These are phyloP conservation scores for Pseudogymnoascus sp. DNA, from an alignment of 2,329 filamentous ascomycete genomes.

Conservation along the genomic window DNA sequence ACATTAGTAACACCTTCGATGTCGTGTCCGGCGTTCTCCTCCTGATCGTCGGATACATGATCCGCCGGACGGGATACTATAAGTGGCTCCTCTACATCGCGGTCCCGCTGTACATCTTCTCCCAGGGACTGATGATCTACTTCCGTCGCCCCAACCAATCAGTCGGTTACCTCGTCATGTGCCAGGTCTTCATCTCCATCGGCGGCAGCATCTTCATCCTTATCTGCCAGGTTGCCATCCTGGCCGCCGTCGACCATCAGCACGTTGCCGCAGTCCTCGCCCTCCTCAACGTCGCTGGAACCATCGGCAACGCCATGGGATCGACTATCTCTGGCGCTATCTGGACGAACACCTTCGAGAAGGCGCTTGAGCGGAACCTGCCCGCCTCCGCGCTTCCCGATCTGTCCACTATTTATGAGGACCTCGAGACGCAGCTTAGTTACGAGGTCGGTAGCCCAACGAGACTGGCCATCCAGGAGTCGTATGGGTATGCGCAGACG, in stretches of 20 bases:
- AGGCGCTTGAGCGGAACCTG: constrained; percentile 43
- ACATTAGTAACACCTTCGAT: constrained; percentile 36
- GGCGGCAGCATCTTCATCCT: constrained; percentile 51
- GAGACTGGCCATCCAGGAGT: constrained; percentile 45
- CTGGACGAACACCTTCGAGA: constrained; percentile 53
- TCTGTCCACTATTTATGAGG: constrained; percentile 43
- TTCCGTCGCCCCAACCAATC: constrained; percentile 45
- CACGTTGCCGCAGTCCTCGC: constrained; percentile 53
- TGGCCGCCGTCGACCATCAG: constrained; percentile 49
- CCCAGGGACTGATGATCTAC: constrained; percentile 48
- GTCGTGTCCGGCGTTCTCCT: constrained; percentile 42
- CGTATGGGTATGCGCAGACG: constrained; percentile 47
- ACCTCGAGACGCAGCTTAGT: constrained; percentile 42
- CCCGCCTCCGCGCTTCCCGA: constrained; percentile 35
- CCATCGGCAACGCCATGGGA: constrained; percentile 52
- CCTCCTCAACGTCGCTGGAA: constrained; percentile 51
- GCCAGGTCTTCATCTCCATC: constrained; percentile 52
- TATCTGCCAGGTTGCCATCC: constrained; percentile 48
- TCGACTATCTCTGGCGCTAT: constrained; percentile 54
- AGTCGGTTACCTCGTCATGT: constrained; percentile 49
- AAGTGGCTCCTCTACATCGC: constrained; percentile 46
- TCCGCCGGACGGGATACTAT: constrained; percentile 44
- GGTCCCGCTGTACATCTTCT: constrained; percentile 46
- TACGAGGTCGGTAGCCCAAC: constrained; percentile 40
- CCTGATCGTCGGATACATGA: constrained; percentile 40